These are phyloP conservation scores for Hawksworthiomyces lignivorus DNA, from an alignment of 2,329 filamentous ascomycete genomes.

Conservation along the genomic window DNA sequence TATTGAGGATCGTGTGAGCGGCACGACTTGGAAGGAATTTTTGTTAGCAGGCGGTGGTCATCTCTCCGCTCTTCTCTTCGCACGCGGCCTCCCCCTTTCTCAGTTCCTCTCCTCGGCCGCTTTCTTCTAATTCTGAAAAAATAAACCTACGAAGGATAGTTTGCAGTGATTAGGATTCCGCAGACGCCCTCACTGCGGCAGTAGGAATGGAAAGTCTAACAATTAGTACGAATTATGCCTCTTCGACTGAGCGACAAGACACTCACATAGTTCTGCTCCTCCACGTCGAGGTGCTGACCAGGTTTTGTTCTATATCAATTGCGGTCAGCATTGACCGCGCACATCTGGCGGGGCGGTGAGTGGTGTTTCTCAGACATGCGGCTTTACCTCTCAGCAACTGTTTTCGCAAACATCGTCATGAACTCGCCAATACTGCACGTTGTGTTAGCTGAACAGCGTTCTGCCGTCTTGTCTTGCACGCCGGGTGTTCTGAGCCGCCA, in stretches of 20 bases:
- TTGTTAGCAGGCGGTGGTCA: too few relatives aligned
- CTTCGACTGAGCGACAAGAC: too few relatives aligned
- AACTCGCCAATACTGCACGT: conserved; percentile 21
- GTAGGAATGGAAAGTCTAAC: conserved; percentile 61
- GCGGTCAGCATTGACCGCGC: too few relatives aligned
- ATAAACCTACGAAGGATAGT: conserved; percentile 53
- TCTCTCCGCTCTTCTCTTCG: too few relatives aligned
- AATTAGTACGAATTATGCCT: too few relatives aligned
- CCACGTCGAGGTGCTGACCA: conserved; percentile 81
- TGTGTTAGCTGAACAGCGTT: conserved; percentile 13
- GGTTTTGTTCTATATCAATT: too few relatives aligned
- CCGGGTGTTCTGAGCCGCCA: background rate
- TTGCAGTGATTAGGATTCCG: conserved; percentile 68
- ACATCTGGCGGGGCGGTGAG: too few relatives aligned
- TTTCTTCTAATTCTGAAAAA: too few relatives aligned
- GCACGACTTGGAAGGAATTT: conserved; percentile 56
- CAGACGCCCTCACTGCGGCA: conserved; percentile 66
- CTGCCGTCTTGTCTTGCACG: conserved; percentile 6
- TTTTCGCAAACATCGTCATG: conserved; percentile 79
- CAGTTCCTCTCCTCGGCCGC: too few relatives aligned
- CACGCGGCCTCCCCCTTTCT: too few relatives aligned
- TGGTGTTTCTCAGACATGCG: too few relatives aligned
- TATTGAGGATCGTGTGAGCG: conserved; percentile 79
- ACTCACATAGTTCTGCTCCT: conserved; percentile 53
- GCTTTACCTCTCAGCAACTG: conserved; percentile 70